Percentiles rank a stretch among this genome's conserved stretches.
Conservation (phyloP, 805 yeast genomes). For the Wickerhamiella sorbophila region DNA sequence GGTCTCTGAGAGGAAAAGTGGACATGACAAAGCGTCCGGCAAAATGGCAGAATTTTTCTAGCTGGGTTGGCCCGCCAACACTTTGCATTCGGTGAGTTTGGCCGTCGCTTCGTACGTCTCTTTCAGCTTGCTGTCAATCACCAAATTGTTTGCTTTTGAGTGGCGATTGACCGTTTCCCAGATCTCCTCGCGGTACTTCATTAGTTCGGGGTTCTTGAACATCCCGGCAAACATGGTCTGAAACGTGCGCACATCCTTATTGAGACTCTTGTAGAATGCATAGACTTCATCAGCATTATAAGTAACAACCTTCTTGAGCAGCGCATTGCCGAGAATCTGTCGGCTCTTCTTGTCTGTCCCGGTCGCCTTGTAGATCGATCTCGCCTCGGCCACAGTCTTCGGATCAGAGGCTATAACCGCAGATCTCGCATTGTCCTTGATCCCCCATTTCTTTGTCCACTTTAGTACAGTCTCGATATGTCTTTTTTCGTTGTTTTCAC, state of each 20-base stretch:
- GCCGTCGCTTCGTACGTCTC: constrained; percentile 11
- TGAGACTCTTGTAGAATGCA: constrained; percentile 14
- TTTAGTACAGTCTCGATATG: constrained; percentile 8
- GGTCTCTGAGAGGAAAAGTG: constrained; percentile 1
- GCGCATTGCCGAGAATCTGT: constrained; percentile 14
- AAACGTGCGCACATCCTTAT: constrained; percentile 17
- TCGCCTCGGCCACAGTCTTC: constrained; percentile 12
- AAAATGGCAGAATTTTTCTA: neutral
- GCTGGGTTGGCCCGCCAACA: neutral
- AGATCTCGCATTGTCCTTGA: constrained; percentile 12
- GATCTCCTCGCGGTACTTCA: constrained; percentile 9
- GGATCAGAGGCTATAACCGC: constrained; percentile 10
- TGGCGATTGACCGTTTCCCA: constrained; percentile 15
- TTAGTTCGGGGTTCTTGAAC: constrained; percentile 7
- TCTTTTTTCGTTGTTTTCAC: constrained; percentile 1
- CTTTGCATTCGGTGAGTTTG: neutral
- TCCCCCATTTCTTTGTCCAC: constrained; percentile 20
- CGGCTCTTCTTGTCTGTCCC: constrained; percentile 7
- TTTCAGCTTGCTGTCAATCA: constrained; percentile 13
- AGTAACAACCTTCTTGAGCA: constrained; percentile 8
- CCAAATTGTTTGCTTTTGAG: constrained; percentile 13
- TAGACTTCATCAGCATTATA: constrained; percentile 12
- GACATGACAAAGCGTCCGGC: constrained; percentile 1
- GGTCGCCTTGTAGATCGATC: constrained; percentile 10
- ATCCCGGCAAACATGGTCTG: constrained; percentile 18